These are phyloP conservation scores for Phoma sp. DNA, from an alignment of 2,329 filamentous ascomycete species.

Conservation along the genomic window DNA sequence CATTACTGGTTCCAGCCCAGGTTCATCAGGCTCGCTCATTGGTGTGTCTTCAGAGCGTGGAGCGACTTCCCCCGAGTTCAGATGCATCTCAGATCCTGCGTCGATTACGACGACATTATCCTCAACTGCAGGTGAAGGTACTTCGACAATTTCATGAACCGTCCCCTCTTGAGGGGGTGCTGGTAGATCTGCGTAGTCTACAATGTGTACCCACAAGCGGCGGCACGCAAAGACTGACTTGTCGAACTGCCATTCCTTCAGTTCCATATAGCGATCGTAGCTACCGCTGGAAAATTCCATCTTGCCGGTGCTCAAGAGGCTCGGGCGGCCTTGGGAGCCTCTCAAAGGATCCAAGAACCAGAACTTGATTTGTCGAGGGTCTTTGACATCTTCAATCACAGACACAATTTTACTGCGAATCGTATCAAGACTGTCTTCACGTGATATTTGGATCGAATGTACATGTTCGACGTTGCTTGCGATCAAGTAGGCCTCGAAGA, in stretches of 20 bases:
- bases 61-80: slow-evolving; percentile 13
- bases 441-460: slow-evolving; percentile 31
- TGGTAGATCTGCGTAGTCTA: slow-evolving; percentile 41
- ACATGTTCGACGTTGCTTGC: slow-evolving; percentile 21
- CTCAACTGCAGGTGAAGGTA: neutral
- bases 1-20: slow-evolving; percentile 24
- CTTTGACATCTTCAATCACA: slow-evolving; percentile 39
- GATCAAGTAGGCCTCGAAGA: slow-evolving; percentile 44
- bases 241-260: slow-evolving; percentile 37
- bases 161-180: slow-evolving; percentile 33
- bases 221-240: slow-evolving; percentile 31
- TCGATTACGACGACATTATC: neutral
- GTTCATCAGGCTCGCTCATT: slow-evolving; percentile 50
- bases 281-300: slow-evolving; percentile 44
- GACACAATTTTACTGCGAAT: slow-evolving; percentile 41
- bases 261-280: slow-evolving; percentile 35
- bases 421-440: slow-evolving; percentile 35
- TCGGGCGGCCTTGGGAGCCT: slow-evolving; percentile 40
- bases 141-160: slow-evolving; percentile 5
- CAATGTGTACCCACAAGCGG: slow-evolving; percentile 46
- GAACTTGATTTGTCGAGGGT: slow-evolving; percentile 50
- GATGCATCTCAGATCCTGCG: slow-evolving; percentile 3
- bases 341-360: slow-evolving; percentile 48
- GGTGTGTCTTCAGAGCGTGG: slow-evolving; percentile 44
- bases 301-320: slow-evolving; percentile 40